These are phyloP conservation scores for Colletotrichum trifolii DNA, from an alignment of 2,329 filamentous ascomycete genomes.

Conservation along the genomic window DNA sequence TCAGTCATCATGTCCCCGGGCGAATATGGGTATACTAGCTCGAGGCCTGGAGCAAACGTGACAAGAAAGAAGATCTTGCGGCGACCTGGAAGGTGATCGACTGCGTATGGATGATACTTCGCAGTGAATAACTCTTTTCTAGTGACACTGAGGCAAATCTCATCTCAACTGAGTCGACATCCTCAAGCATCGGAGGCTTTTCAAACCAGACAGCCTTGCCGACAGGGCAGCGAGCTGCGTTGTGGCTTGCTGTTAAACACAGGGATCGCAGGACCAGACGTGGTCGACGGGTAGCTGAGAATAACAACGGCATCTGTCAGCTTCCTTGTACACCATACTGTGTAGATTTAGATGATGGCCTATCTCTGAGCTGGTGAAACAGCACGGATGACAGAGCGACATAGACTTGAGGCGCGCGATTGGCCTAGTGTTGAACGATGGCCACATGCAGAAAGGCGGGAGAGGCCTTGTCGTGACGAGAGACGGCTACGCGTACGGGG, in stretches of 20 bases:
- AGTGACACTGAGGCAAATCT: slow-evolving; percentile 9
- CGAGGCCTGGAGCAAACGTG: no score
- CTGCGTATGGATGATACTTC: background rate
- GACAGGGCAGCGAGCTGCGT: no score
- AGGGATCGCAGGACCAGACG: no score
- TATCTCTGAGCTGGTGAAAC: slow-evolving; percentile 17
- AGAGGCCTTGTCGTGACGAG: slow-evolving; percentile 7
- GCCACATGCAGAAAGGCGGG: slow-evolving; percentile 4
- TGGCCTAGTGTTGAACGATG: background rate
- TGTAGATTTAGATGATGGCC: background rate
- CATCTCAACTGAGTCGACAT: slow-evolving; percentile 6
- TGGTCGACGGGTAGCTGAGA: background rate
- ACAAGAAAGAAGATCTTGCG: slow-evolving; percentile 1
- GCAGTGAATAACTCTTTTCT: slow-evolving; percentile 7
- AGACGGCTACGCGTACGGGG: background rate
- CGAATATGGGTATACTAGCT: background rate
- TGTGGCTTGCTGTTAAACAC: no score
- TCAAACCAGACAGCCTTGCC: slow-evolving; percentile 3
- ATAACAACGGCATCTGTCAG: no score
- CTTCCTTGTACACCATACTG: no score
- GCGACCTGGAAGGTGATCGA: background rate
- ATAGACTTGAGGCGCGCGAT: slow-evolving; percentile 13
- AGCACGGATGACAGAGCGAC: slow-evolving; percentile 13
- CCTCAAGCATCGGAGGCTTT: background rate
- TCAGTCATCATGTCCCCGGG: slow-evolving; percentile 9